A percentile compares a stretch with the other conserved stretches of the same genome.
Evolutionary conservation across 441 rosid genomes (phyloP).

Genomic region (Breynia disticha): DNA sequence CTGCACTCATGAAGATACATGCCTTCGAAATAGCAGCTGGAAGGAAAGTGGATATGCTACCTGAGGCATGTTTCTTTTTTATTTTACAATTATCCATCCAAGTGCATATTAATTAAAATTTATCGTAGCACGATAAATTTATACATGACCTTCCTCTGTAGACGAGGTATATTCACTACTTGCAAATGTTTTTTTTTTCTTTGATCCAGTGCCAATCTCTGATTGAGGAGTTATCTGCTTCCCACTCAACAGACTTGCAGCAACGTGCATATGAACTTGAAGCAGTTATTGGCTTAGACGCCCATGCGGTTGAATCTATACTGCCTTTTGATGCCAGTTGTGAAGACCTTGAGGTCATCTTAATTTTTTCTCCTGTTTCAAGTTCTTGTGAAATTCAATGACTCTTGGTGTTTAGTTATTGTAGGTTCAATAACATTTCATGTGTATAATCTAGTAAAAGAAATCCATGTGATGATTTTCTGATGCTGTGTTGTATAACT

Average conservation of each 20-base stretch:
- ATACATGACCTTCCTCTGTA: not conserved
- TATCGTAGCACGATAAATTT: no score
- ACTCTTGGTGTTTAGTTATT: no score
- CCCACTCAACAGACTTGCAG: constrained; percentile 96
- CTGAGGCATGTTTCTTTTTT: constrained; percentile 44
- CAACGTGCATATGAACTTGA: constrained; percentile 97
- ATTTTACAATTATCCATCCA: no score
- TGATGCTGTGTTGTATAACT: no score
- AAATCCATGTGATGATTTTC: no score
- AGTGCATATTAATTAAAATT: no score
- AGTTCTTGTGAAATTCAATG: not conserved
- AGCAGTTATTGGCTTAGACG: constrained; percentile 59
- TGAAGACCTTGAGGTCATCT: constrained; percentile 81
- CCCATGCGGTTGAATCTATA: constrained; percentile 49
- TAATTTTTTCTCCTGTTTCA: not conserved
- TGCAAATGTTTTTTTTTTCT: constrained; percentile 6
- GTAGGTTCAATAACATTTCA: no score
- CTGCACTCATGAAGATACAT: constrained; percentile 87
- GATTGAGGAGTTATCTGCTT: constrained; percentile 79
- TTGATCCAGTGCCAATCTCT: constrained; percentile 78
- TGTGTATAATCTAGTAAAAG: no score
- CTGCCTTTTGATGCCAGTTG: constrained; percentile 94
- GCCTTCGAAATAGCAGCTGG: constrained; percentile 86
- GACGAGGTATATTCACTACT: constrained; percentile 1
- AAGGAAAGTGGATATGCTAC: constrained; percentile 72